phyloP scores from a whole-genome alignment of 306 rosid species.

The Castanea sativa region DNA sequence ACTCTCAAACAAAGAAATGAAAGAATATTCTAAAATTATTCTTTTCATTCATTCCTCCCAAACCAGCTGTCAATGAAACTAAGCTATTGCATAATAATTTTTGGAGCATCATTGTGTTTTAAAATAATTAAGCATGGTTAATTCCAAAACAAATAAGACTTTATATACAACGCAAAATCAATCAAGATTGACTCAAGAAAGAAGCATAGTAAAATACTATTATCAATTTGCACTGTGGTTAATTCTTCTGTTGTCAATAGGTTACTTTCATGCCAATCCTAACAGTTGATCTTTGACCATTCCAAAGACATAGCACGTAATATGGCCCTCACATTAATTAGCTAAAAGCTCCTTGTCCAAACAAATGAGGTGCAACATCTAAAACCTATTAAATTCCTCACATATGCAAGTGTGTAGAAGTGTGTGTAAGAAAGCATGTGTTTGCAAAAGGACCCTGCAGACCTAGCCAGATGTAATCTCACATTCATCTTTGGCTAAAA shows the following conservation, averaged over 20 bases:
- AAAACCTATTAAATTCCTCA: not conserved
- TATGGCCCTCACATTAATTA: not conserved
- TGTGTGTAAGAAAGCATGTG: not conserved
- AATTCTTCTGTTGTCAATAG: not conserved
- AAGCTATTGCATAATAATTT: too few relatives aligned
- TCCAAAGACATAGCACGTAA: not conserved
- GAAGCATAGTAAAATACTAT: not conserved
- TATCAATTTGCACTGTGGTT: not conserved
- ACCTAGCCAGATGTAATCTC: too few relatives aligned
- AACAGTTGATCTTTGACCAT: not conserved
- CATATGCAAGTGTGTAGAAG: not conserved
- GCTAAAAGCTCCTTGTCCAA: not conserved
- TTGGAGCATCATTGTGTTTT: too few relatives aligned
- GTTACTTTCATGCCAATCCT: not conserved
- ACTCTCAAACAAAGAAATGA: too few relatives aligned
- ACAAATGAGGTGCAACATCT: not conserved
- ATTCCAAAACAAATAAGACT: too few relatives aligned
- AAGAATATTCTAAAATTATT: too few relatives aligned
- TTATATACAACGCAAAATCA: too few relatives aligned
- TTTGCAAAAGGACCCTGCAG: not conserved
- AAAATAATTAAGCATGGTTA: too few relatives aligned
- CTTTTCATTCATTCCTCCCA: too few relatives aligned
- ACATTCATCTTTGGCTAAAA: not conserved
- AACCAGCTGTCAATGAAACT: too few relatives aligned
- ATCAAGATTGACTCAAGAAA: too few relatives aligned